These are phyloP conservation scores for Chaetomium globosum DNA, from an alignment of 2,329 filamentous ascomycete genomes.

Conservation along the genomic window DNA sequence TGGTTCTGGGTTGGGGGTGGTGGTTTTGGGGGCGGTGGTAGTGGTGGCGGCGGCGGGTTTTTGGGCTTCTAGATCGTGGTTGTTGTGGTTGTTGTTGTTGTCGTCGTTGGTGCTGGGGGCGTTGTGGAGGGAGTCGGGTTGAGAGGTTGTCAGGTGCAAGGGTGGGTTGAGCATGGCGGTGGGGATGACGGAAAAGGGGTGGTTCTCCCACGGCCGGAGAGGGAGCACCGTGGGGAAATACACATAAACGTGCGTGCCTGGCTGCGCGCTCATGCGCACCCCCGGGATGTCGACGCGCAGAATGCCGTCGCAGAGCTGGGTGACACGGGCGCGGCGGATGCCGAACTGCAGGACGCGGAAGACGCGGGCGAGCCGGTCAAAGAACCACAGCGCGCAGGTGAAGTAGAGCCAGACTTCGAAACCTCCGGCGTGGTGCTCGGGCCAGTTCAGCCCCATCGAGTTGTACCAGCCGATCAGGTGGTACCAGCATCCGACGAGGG, in stretches of 20 bases:
- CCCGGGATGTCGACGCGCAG: conserved; percentile 6
- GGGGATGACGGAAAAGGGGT: conserved; percentile 8
- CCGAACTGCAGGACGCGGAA: background rate
- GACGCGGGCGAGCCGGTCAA: background rate
- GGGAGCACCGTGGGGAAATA: conserved; percentile 50
- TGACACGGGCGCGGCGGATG: background rate
- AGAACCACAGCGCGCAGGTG: conserved; percentile 6
- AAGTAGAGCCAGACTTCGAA: background rate
- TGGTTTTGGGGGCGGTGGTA: background rate
- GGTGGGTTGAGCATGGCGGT: background rate
- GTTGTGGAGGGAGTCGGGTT: background rate
- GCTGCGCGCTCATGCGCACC: background rate
- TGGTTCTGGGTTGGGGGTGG: background rate
- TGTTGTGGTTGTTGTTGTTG: no score
- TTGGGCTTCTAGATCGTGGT: background rate
- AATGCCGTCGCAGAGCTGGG: background rate
- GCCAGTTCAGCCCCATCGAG: conserved; percentile 39
- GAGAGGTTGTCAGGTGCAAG: no score
- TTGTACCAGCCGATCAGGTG: conserved; percentile 42
- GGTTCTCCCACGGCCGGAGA: conserved; percentile 8
- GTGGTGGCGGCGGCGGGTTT: background rate
- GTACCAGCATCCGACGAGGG: conserved; percentile 48
- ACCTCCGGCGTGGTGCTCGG: no score
- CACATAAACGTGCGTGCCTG: conserved; percentile 29
- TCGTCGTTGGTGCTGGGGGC: background rate